Percentiles rank a stretch among this genome's conserved stretches.
Evolutionary conservation across 176 grass and related monocot genomes (phyloP).

Genomic region (Bolboschoenus planiculmis): DNA sequence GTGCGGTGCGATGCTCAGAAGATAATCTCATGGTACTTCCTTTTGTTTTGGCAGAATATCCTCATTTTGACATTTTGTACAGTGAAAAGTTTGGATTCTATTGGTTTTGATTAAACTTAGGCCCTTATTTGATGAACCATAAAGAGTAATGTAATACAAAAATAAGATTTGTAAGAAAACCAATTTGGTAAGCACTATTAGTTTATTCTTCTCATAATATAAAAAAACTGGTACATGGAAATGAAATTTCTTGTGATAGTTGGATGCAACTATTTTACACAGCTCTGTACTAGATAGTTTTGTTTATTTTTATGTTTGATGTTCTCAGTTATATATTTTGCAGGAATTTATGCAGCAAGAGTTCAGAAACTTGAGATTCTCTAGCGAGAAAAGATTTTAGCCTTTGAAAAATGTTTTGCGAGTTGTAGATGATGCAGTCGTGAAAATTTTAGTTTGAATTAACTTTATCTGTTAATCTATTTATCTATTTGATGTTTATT

Average conservation of each 20-base stretch:
- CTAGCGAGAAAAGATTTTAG: not conserved
- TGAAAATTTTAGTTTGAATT: not conserved
- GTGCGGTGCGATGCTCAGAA: not conserved
- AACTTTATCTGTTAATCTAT: not conserved
- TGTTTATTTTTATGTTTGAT: not conserved
- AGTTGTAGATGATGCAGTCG: not conserved
- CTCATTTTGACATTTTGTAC: not conserved
- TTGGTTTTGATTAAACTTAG: not conserved
- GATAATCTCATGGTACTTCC: slow-evolving; percentile 2
- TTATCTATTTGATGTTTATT: not conserved
- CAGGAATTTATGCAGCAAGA: not conserved
- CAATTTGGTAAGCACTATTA: not conserved
- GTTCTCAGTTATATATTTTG: not conserved
- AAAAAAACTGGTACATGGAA: not conserved
- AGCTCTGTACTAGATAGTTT: not conserved
- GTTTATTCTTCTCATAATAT: not conserved
- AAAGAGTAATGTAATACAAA: not conserved
- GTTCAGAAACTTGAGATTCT: not conserved
- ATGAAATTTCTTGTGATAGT: not conserved
- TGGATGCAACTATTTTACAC: not conserved
- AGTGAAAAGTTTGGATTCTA: not conserved
- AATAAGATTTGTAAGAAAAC: not conserved
- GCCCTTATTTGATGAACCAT: not conserved
- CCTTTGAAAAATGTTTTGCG: not conserved
- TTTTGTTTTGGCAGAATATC: not conserved